Percentiles rank a stretch among this genome's conserved stretches.
phyloP scores from a whole-genome alignment of 2,329 filamentous ascomycete species.

The Cladosporium phlei region DNA sequence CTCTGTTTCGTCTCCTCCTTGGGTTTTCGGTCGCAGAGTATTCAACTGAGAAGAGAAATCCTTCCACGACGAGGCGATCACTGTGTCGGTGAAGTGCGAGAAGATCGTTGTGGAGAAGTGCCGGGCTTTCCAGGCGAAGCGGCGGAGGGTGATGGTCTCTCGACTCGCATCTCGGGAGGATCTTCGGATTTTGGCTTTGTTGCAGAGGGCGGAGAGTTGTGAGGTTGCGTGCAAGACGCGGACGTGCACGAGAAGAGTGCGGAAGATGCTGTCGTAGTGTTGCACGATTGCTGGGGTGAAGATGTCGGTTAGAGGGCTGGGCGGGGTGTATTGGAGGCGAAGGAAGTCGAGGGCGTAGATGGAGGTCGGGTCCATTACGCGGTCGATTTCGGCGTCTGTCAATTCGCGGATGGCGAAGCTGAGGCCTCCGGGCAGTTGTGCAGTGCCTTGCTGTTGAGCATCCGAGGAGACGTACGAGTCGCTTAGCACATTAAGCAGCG shows the following conservation, averaged over 20 bases:
- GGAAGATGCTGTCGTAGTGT: constrained; percentile 84
- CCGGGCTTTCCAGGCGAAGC: constrained; percentile 66
- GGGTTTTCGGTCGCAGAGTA: constrained; percentile 50
- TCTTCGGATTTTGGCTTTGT: constrained; percentile 1
- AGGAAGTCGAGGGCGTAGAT: constrained; percentile 92
- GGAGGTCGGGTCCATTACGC: constrained; percentile 74
- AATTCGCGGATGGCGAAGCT: constrained; percentile 80
- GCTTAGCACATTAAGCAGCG: constrained; percentile 76
- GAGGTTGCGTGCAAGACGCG: constrained; percentile 61
- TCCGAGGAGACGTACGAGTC: constrained; percentile 59
- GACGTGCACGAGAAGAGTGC: constrained; percentile 67
- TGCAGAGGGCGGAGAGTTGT: constrained; percentile 30
- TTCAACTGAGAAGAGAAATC: constrained; percentile 63
- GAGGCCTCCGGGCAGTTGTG: constrained; percentile 40
- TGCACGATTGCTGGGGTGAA: constrained; percentile 66
- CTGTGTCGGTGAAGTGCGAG: constrained; percentile 75
- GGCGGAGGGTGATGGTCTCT: background rate
- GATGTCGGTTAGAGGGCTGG: constrained; percentile 64
- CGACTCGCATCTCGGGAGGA: too few species aligned
- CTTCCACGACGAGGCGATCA: constrained; percentile 68
- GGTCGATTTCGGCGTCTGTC: constrained; percentile 70
- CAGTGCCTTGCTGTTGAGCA: constrained; percentile 11
- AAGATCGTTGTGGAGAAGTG: constrained; percentile 71
- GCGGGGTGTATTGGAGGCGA: constrained; percentile 75
- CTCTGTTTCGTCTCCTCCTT: constrained; percentile 17